phyloP scores from a whole-genome alignment of 306 rosid genomes.

The Inga laurina region DNA sequence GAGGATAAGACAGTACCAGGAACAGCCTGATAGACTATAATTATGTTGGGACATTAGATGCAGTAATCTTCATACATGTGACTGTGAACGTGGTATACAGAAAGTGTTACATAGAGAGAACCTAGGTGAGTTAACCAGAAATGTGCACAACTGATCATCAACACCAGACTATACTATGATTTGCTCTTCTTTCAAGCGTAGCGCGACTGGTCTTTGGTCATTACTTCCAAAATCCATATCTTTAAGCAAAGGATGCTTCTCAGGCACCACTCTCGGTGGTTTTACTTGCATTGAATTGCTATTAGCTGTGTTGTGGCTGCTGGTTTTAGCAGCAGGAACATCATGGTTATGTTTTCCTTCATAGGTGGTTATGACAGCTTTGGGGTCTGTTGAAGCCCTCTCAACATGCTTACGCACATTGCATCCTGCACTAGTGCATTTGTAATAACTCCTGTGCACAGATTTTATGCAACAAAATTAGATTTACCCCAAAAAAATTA shows the following conservation, averaged over 20 bases:
- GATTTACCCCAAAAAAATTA: background rate
- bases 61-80: constrained; percentile 15
- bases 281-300: constrained; percentile 43
- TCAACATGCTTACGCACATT: constrained; percentile 80
- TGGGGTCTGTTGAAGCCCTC: constrained; percentile 71
- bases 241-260: constrained; percentile 48
- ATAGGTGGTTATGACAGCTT: constrained; percentile 73
- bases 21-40: constrained; percentile 9
- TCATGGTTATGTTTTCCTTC: constrained; percentile 77
- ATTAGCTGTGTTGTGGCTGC: constrained; percentile 60
- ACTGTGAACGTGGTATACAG: constrained; percentile 17
- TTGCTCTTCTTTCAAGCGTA: constrained; percentile 64
- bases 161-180: constrained; percentile 38
- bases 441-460: constrained; percentile 73
- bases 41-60: background rate
- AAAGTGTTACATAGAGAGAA: constrained; percentile 23
- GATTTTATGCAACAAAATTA: constrained; percentile 9
- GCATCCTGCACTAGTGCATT: constrained; percentile 71
- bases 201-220: constrained; percentile 49
- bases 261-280: constrained; percentile 42
- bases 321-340: constrained; percentile 72
- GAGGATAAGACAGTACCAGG: constrained; percentile 11
- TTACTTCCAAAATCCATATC: constrained; percentile 48
- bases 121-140: constrained; percentile 37
- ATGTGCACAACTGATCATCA: constrained; percentile 10